These are phyloP conservation scores for Haberlea rhodopensis DNA, from an alignment of 257 asterid genomes.

Conservation along the genomic window DNA sequence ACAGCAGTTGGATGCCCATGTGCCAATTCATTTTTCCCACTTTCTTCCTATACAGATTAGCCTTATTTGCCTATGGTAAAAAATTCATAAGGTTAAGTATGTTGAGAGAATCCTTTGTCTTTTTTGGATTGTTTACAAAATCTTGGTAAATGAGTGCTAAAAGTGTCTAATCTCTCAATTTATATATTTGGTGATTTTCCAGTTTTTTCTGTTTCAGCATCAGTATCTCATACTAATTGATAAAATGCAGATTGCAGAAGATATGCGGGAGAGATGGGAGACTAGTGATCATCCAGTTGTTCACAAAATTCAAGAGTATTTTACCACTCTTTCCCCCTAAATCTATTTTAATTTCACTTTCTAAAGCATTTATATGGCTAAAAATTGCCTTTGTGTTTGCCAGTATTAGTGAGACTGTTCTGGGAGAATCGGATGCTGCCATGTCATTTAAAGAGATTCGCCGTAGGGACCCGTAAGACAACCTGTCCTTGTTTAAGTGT, in stretches of 20 bases:
- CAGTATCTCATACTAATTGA: constrained; percentile 16
- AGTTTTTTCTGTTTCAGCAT: background rate
- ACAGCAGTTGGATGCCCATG: background rate
- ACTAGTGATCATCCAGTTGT: constrained; percentile 94
- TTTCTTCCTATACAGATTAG: background rate
- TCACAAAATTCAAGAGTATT: constrained; percentile 92
- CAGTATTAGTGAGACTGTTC: constrained; percentile 87
- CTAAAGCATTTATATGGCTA: constrained; percentile 17
- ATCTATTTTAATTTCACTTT: constrained; percentile 1
- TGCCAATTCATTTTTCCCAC: background rate
- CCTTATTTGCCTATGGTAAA: background rate
- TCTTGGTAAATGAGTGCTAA: background rate
- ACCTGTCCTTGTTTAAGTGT: constrained; percentile 8
- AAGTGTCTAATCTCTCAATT: background rate
- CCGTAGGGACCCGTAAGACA: constrained; percentile 83
- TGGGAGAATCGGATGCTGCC: constrained; percentile 94
- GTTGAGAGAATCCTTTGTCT: background rate
- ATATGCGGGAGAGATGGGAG: constrained; percentile 92
- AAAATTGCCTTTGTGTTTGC: constrained; percentile 28
- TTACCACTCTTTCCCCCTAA: constrained; percentile 4
- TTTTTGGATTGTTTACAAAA: background rate
- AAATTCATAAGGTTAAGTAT: background rate
- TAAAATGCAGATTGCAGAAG: constrained; percentile 77
- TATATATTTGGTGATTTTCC: background rate
- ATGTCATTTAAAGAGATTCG: constrained; percentile 94